Percentiles rank a stretch among this genome's conserved stretches.
phyloP scores from a whole-genome alignment of 305 asterid species.

The Rubia peregrina region DNA sequence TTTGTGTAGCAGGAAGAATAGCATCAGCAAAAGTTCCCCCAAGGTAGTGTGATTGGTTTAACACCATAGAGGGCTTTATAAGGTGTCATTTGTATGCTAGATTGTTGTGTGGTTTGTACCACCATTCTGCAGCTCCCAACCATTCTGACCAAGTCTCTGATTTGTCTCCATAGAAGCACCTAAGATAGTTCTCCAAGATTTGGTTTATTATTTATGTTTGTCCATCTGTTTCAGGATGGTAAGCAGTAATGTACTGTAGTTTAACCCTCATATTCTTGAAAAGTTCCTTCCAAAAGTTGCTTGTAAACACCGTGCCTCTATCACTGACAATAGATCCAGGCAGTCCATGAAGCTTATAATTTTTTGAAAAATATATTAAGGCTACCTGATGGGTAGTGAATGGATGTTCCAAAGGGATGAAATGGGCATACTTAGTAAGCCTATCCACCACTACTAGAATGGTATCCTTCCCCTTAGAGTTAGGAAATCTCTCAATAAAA shows the following conservation, averaged over 20 bases:
- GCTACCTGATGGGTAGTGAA: neutral
- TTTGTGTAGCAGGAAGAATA: neutral
- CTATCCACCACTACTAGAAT: neutral
- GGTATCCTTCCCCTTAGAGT: neutral
- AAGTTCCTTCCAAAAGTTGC: neutral
- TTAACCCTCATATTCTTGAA: neutral
- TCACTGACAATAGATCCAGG: neutral
- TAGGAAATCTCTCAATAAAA: neutral
- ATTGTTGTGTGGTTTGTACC: neutral
- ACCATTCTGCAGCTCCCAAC: neutral
- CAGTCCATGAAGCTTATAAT: neutral
- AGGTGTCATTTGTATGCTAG: neutral
- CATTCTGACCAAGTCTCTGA: fast-evolving
- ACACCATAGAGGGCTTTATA: neutral
- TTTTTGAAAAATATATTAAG: fast-evolving
- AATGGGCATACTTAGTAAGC: neutral
- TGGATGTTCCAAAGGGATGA: neutral
- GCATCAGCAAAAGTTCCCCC: neutral
- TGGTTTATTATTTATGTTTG: neutral
- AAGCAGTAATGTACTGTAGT: neutral
- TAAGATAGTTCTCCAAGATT: neutral
- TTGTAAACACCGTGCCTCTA: neutral
- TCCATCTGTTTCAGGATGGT: neutral
- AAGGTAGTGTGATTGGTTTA: neutral
- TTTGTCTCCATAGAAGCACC: neutral